phyloP scores from a whole-genome alignment of 441 rosid genomes.

The Erysimum cheiri region DNA sequence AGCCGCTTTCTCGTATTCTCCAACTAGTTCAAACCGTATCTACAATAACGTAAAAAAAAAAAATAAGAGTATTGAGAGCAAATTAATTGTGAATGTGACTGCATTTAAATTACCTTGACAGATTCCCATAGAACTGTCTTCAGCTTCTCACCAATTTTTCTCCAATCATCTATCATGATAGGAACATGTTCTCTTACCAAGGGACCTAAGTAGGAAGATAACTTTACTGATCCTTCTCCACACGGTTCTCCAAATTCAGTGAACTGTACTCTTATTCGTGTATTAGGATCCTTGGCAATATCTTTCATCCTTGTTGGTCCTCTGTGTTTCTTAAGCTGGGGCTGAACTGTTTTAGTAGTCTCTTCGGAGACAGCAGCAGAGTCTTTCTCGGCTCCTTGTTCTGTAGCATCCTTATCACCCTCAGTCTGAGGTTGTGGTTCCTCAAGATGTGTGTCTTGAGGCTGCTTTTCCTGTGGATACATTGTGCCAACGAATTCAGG shows the following conservation, averaged over 20 bases:
- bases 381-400: no score
- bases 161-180: not conserved
- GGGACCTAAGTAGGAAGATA: constrained; percentile 12
- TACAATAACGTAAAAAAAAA: not conserved
- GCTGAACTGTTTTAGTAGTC: no score
- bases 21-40: not conserved
- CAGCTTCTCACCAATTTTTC: not conserved
- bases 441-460: no score
- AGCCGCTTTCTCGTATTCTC: not conserved
- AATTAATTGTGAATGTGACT: not conserved
- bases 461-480: no score
- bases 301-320: no score
- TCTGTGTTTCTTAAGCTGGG: no score
- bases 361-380: no score
- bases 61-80: not conserved
- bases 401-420: no score
- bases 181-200: constrained; percentile 16
- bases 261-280: no score
- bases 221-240: not conserved
- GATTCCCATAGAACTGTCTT: constrained; percentile 1
- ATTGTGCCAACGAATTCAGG: no score
- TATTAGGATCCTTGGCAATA: no score
- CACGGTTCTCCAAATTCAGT: not conserved
- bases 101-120: not conserved
- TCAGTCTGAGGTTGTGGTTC: no score